Base-by-base conservation (phyloP, 129 eudicot species). In the Escallonia rubra region DNA sequence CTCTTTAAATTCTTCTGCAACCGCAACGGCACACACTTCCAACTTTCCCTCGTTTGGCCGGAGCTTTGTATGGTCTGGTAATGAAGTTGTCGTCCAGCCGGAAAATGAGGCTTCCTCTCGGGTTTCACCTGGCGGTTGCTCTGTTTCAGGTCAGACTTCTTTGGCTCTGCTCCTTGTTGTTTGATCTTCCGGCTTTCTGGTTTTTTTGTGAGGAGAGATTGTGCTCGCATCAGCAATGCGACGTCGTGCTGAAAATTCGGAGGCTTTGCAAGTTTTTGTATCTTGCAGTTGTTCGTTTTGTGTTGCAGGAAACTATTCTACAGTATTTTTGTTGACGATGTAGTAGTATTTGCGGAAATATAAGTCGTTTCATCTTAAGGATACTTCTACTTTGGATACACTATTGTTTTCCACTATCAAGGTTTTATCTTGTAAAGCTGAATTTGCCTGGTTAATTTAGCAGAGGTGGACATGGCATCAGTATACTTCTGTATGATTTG, bases 71-170 rank as follows among this genome's bases (percentile, higher is more conserved):
- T 72, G 34, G 4, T 61, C 6, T 14, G 10, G 23, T 1, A 7
- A 7, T 54, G 78, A 61, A 23, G 70, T 50, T 34, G 14, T 55
- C 15, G 6, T 41, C 34, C 62, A 41, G 12, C 72, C 41, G 47
- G 59, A 76, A 40, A 16, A 77, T 77, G 81, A 64, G 43, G 56
- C 70, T 61, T n/a, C 13, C 57, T 2, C 59, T 63, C n/a, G 42
- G 61, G 62, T 44, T 57, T 50, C 52, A 13, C 54, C 23, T 71
- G 46, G 74, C 59, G 16, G 53, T 61, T 50, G 67, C 50, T 69
- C 65, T 46, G 41, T n/a, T 77, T 44, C 86, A 65, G 86, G 76
- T 76, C 67, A 63, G 79, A 11, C 59, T 40, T 71, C 9, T 12
- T 57, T 23, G 34, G 34, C 34, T 23, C 34, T 23, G 34, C 34